Percentiles rank a stretch among this genome's conserved stretches.
phyloP scores from a whole-genome alignment of 1,139 yeast species.

The Geotrichum phurueaensis region DNA sequence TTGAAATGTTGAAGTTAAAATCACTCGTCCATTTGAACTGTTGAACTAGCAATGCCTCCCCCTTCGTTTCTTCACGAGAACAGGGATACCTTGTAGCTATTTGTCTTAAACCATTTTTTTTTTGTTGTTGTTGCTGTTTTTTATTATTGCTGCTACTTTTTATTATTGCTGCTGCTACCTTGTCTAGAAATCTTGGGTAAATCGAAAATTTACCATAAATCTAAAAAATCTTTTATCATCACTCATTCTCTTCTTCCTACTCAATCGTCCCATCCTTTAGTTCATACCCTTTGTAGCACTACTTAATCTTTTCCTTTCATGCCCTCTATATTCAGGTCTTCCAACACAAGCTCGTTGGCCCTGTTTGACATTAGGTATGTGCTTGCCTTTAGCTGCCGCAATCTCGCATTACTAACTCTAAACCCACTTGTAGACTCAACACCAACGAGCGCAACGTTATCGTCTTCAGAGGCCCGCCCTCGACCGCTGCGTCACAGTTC shows the following conservation, averaged over 20 bases:
- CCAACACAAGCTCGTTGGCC: constrained; percentile 3
- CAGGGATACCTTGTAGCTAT: background rate
- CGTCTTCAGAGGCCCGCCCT: constrained; percentile 68
- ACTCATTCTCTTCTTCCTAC: background rate
- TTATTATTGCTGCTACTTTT: too few species aligned
- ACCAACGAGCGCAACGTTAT: constrained; percentile 74
- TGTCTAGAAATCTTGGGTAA: background rate
- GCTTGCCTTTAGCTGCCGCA: background rate
- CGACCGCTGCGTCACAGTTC: constrained; percentile 72
- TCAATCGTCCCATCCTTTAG: background rate
- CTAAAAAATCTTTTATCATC: background rate
- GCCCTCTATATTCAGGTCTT: constrained; percentile 9
- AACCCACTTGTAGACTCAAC: constrained; percentile 40
- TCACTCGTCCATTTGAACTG: too few species aligned
- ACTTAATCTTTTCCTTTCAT: background rate
- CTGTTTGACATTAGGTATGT: constrained; percentile 15
- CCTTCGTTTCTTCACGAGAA: background rate
- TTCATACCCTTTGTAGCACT: background rate
- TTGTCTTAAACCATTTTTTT: background rate
- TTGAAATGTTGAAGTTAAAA: too few species aligned
- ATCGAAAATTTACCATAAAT: background rate
- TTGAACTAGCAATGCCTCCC: too few species aligned
- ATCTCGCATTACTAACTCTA: background rate
- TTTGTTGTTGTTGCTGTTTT: too few species aligned
- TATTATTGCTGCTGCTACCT: background rate